These are phyloP conservation scores for Oryza nivara DNA, from an alignment of 176 grass and related monocot genomes.

Conservation along the genomic window DNA sequence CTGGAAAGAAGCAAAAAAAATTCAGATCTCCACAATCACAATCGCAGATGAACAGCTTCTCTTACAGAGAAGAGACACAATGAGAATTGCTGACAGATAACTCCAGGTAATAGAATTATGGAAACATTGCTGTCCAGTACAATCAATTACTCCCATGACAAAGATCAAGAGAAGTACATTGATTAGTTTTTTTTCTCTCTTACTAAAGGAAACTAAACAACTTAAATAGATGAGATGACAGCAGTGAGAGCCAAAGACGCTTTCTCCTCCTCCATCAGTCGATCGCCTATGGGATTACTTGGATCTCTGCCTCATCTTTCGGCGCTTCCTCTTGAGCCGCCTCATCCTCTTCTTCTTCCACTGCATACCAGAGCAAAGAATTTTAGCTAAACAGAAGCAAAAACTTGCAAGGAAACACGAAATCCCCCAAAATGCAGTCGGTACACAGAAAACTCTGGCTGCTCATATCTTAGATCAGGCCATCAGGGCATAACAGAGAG, in stretches of 20 bases:
- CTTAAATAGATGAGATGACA: background rate
- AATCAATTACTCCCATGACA: background rate
- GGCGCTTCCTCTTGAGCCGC: slow-evolving; percentile 72
- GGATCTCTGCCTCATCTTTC: slow-evolving; percentile 79
- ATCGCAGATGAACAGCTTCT: background rate
- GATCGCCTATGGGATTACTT: slow-evolving; percentile 35
- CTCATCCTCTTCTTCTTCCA: slow-evolving; percentile 87
- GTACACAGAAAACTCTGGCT: background rate
- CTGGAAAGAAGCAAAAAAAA: background rate
- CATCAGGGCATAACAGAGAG: background rate
- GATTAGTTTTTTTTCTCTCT: background rate
- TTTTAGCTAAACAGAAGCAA: background rate
- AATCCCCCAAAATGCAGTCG: background rate
- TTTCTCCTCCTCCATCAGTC: background rate
- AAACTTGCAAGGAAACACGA: background rate
- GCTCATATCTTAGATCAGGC: background rate
- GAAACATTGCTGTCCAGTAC: background rate
- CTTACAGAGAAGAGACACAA: background rate
- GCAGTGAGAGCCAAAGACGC: background rate
- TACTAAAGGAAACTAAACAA: slow-evolving; percentile 7
- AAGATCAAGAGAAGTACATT: background rate
- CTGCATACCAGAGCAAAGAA: background rate
- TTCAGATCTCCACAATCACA: background rate
- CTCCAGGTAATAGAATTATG: background rate
- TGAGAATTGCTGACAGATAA: background rate